Conservation (phyloP, 2,329 filamentous ascomycete genomes). For the Pestalotiopsis sp. region DNA sequence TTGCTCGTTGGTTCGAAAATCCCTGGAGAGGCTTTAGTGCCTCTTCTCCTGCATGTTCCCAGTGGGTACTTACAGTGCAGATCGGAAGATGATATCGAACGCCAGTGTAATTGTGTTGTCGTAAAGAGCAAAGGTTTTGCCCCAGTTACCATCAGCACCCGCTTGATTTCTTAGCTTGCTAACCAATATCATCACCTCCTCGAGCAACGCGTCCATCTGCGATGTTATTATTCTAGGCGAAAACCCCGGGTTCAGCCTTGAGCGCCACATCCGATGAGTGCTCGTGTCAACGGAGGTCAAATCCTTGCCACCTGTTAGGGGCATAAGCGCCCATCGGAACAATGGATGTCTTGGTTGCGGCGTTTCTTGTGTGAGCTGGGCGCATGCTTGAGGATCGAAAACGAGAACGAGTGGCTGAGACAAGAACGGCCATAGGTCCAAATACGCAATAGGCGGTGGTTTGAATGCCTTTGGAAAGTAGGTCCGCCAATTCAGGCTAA, state of each 20-base stretch:
- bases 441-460: constrained; percentile 19
- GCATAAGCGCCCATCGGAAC: constrained; percentile 12
- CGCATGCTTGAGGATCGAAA: constrained; percentile 10
- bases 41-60: neutral
- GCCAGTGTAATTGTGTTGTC: constrained; percentile 14
- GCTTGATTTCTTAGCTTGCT: constrained; percentile 8
- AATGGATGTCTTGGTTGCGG: constrained; percentile 16
- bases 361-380: constrained; percentile 14
- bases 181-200: constrained; percentile 17
- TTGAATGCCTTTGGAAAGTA: constrained; percentile 15
- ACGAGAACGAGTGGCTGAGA: constrained; percentile 16
- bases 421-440: constrained; percentile 23
- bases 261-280: constrained; percentile 14
- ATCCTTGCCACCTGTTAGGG: constrained; percentile 15
- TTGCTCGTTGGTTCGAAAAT: neutral
- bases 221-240: constrained; percentile 3
- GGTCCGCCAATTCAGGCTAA: constrained; percentile 12
- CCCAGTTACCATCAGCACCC: constrained; percentile 8
- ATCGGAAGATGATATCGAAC: constrained; percentile 18
- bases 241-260: constrained; percentile 16
- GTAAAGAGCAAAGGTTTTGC: constrained; percentile 16
- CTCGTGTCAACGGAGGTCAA: constrained; percentile 11
- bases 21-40: constrained; percentile 12
- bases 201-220: neutral
- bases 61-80: constrained; percentile 14